Evolutionary conservation across 2,329 filamentous ascomycete species (phyloP), one percentile per base, ranked within the genome.

Genomic region (Botrytis squamosa): DNA sequence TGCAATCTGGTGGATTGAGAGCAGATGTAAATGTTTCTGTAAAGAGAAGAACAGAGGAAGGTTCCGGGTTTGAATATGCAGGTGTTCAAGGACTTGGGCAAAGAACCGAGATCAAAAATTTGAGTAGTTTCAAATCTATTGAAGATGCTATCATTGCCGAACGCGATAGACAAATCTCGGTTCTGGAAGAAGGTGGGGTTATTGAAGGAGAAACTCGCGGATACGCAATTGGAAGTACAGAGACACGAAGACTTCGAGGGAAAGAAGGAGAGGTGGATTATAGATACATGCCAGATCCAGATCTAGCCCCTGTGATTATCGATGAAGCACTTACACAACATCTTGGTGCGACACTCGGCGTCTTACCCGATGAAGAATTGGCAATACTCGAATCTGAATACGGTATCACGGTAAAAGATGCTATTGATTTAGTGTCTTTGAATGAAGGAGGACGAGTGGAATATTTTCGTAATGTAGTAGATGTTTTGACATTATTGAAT

Each of bases 241-340:
- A 94, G 81, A 98, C 96, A 5, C 90, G 89, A 74, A 88, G 92
- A 59, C 84, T 99, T 62, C 89, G 96, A 79, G 94, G 94, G 40
- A 99, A 99, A 82, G 96, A 98, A 82, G 96, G 96, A 66, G 95
- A 97, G 80, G 94, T 98, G 9, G 96, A 99, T 82, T 99, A 99
- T 82, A 88, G 96, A 60, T 99, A 99, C 81, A 98, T 99, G 95
- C 95, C 96, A 0, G 96, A 99, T 81, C 93, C 96, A 8, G 96
- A 99, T 81, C 86, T 99, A 22, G 88, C 89, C 0, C 94, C 96
- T 1, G 85, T 99, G 2, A 81, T 94, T 3, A 92, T 99, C 75
- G 90, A 90, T 12, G 80, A 86, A 2, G 90, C 93, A 73, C 85
- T 98, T 0, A 84, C 98, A 7, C 80, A 85, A 8, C 85, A 91